phyloP scores from a whole-genome alignment of 352 stramenopile genomes.

The Globisporangium uncinulatum region DNA sequence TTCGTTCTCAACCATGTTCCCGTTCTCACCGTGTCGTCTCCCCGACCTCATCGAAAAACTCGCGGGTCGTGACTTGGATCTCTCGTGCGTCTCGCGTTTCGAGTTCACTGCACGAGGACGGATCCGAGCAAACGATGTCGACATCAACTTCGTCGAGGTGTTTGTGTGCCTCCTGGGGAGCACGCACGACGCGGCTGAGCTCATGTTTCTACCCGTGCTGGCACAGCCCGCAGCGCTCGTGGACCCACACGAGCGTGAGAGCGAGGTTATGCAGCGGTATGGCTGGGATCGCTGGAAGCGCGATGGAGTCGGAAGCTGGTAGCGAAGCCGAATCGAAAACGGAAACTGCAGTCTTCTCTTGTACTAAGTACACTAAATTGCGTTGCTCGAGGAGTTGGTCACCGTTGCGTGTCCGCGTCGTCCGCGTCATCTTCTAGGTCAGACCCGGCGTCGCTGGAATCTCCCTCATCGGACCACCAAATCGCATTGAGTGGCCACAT shows the following conservation, averaged over 20 bases:
- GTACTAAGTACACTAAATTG: not conserved
- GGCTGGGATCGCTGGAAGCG: not conserved
- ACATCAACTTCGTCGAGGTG: slow-evolving; percentile 18
- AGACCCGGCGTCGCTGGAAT: too few species aligned
- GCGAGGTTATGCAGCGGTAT: too few species aligned
- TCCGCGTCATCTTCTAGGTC: too few species aligned
- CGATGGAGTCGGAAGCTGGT: not conserved
- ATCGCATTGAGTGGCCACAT: too few species aligned
- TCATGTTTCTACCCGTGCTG: not conserved
- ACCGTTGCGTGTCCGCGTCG: too few species aligned
- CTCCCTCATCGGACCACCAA: too few species aligned
- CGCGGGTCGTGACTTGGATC: slow-evolving; percentile 10
- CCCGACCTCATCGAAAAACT: slow-evolving; percentile 12
- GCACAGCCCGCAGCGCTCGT: too few species aligned
- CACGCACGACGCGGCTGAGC: slow-evolving; percentile 5
- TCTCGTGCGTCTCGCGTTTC: slow-evolving; percentile 13
- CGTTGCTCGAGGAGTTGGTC: not conserved
- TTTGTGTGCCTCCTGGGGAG: slow-evolving; percentile 4
- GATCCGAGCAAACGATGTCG: slow-evolving; percentile 10
- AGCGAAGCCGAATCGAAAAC: not conserved
- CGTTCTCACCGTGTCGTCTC: slow-evolving; percentile 11
- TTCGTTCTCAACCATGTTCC: slow-evolving; percentile 19
- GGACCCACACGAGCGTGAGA: too few species aligned
- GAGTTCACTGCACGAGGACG: slow-evolving; percentile 14
- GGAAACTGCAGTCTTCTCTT: not conserved